Percentiles rank a stretch among this genome's conserved stretches.
Evolutionary conservation across 139 green algal genomes (phyloP).

Genomic region (Volvox africanus): DNA sequence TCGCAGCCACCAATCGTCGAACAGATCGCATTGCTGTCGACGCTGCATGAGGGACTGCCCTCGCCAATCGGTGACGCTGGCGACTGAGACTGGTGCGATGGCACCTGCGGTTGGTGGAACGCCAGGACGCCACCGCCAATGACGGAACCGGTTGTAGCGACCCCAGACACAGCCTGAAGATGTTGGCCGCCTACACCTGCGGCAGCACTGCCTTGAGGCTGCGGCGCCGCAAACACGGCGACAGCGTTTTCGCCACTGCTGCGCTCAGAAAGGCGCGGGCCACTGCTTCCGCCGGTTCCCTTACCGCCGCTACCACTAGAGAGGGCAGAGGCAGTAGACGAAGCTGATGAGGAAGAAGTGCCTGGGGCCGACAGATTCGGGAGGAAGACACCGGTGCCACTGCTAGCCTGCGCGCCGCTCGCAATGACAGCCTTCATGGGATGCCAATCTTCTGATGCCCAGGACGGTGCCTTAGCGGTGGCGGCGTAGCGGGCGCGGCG

Average conservation of each 20-base stretch:
- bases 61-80: conserved; percentile 1
- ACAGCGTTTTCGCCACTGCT: neutral
- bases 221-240: neutral
- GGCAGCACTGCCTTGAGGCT: too few species aligned
- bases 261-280: neutral
- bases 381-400: conserved; percentile 42
- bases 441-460: conserved; percentile 45
- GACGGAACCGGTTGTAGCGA: too few species aligned
- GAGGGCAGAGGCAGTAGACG: neutral
- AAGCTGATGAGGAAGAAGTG: neutral
- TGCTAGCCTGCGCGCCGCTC: conserved; percentile 18
- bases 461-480: conserved; percentile 41
- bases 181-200: too few species aligned
- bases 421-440: conserved; percentile 45
- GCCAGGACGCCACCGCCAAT: neutral
- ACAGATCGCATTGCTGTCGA: conserved; percentile 8
- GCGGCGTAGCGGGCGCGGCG: conserved; percentile 39
- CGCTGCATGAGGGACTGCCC: conserved; percentile 9
- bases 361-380: neutral
- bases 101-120: neutral
- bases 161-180: too few species aligned
- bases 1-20: neutral
- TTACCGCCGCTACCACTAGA: neutral
- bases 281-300: neutral
- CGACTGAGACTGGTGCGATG: neutral